phyloP scores from a whole-genome alignment of 2,329 filamentous ascomycete species.

The Aspergillus brunneoviolaceus region DNA sequence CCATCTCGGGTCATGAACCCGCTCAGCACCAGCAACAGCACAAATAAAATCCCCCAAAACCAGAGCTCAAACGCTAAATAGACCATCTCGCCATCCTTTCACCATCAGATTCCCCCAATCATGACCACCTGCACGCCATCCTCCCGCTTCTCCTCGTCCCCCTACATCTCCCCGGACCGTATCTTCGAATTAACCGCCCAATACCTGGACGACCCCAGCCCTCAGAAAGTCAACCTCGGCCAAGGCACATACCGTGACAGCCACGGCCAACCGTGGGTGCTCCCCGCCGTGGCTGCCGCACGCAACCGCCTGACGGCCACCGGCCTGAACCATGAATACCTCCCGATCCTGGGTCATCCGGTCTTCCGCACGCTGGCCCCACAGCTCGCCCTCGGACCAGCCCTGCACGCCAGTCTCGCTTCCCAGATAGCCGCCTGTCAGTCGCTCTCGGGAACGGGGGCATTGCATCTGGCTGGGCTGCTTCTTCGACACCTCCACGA shows the following conservation, averaged over 20 bases:
- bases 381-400: conserved; percentile 72
- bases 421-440: conserved; percentile 55
- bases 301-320: conserved; percentile 55
- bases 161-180: conserved; percentile 22
- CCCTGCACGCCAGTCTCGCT: conserved; percentile 8
- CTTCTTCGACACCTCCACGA: conserved; percentile 17
- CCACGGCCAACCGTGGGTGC: conserved; percentile 88
- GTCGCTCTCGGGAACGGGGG: conserved; percentile 81
- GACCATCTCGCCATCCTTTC: too few relatives aligned
- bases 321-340: conserved; percentile 86
- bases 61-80: too few relatives aligned
- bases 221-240: conserved; percentile 86
- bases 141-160: conserved; percentile 21
- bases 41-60: too few relatives aligned
- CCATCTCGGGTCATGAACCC: too few relatives aligned
- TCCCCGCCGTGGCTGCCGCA: conserved; percentile 74
- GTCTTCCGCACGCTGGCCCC: conserved; percentile 81
- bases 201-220: conserved; percentile 68
- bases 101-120: too few relatives aligned
- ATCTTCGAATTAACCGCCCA: conserved; percentile 27
- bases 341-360: conserved; percentile 82
- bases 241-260: conserved; percentile 90
- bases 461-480: conserved; percentile 26
- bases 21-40: too few relatives aligned
- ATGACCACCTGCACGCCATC: too few relatives aligned